Percentiles rank a stretch among this genome's conserved stretches.
These are phyloP conservation scores for Podaxis carcinomalis DNA, from an alignment of 768 basidiomycete genomes.

Conservation along the genomic window DNA sequence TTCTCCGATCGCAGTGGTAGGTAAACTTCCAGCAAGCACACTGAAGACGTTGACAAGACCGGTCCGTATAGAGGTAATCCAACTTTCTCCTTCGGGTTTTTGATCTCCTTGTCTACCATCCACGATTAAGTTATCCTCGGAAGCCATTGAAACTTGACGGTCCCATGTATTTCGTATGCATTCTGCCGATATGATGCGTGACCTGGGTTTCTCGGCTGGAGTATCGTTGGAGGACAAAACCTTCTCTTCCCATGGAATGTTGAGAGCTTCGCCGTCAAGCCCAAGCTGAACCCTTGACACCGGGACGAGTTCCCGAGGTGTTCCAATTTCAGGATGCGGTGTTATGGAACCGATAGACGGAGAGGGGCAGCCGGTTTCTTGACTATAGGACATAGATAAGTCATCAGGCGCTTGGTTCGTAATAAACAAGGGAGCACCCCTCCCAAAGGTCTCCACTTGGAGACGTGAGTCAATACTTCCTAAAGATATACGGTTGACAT, in stretches of 20 bases:
- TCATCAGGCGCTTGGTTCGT: constrained; percentile 8
- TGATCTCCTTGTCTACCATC: not conserved
- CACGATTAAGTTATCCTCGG: not conserved
- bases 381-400: constrained; percentile 2
- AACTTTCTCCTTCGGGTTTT: constrained; percentile 23
- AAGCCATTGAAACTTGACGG: not conserved
- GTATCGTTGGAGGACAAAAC: constrained; percentile 15
- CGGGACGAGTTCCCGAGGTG: constrained; percentile 19
- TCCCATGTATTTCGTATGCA: constrained; percentile 11
- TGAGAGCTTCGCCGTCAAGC: constrained; percentile 25
- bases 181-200: constrained; percentile 15
- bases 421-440: not conserved
- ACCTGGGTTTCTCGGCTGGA: constrained; percentile 17
- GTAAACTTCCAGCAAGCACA: constrained; percentile 40
- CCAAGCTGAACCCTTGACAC: constrained; percentile 27
- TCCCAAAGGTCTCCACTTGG: constrained; percentile 5
- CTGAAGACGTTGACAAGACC: constrained; percentile 47
- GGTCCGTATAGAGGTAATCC: constrained; percentile 38
- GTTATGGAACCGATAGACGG: constrained; percentile 20
- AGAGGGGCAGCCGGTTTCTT: not conserved
- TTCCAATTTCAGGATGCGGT: constrained; percentile 16
- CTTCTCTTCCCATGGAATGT: constrained; percentile 25
- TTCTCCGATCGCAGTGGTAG: constrained; percentile 7
- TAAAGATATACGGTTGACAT: not conserved
- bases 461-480: constrained; percentile 6